Base-by-base conservation (phyloP, 805 yeast species). In the Yarrowia sp. region DNA sequence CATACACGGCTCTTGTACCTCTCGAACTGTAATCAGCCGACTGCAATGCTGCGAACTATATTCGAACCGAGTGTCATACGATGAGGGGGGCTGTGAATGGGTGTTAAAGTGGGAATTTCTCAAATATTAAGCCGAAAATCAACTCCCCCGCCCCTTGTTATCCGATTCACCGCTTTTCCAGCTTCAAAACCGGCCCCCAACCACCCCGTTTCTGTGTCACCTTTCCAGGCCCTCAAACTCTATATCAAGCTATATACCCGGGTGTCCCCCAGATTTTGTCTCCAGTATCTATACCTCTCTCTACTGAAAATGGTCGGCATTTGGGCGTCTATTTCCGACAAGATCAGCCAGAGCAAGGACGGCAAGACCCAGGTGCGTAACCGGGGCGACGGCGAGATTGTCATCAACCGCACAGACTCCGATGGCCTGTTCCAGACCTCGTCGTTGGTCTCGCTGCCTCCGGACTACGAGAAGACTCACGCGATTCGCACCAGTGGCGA, bases 351-450 rank as follows among this genome's bases (percentile, higher is more conserved):
- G 34, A 46, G 55, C 55, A 38, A 36, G 3, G 43, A 36, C 49
- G 55, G 55, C 20, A 43, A 58, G 20, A 24, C 55, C 20, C 43
- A 44, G 46, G 36, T 61, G 42, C 53, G 66, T 30, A 61, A 61
- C 55, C 66, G 66, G n/a, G 66, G 66, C 33, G 66, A 61, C 55
- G 66, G 66, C 15, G 66, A 61, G n/a, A 44, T 61, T 15, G 55
- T 61, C 36, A 39, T 43, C 40, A 58, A 44, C 36, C 43, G 36
- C 6, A 39, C 44, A 2, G 66, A 47, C 36, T 36, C 43, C 20
- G 24, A 20, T 1, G 66, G 66, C 0, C 55, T 61, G 4, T 47
- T 61, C 17, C 43, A 30, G n/a, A 61, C 55, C 14, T 61, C 66
- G 12, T 61, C 66, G 13, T 34, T 61, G 1, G 50, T n/a, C 7